A percentile compares a stretch with the other conserved stretches of the same genome.
These are phyloP conservation scores for Pseudoperonospora humuli DNA, from an alignment of 352 stramenopile genomes.

Conservation along the genomic window DNA sequence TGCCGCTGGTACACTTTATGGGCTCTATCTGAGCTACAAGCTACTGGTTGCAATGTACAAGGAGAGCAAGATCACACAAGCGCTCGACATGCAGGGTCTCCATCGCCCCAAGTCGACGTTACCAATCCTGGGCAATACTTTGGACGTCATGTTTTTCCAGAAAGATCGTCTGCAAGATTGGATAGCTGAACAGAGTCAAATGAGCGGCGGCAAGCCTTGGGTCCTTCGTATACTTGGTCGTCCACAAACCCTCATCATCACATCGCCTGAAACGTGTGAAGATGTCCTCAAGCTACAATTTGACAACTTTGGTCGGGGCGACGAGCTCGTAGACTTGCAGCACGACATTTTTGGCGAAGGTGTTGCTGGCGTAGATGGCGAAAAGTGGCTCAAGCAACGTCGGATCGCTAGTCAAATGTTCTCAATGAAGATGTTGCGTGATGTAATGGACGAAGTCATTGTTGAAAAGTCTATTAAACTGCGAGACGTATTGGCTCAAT, in stretches of 20 bases:
- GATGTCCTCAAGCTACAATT: slow-evolving; percentile 40
- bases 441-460: slow-evolving; percentile 27
- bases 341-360: slow-evolving; percentile 43
- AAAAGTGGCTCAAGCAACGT: slow-evolving; percentile 37
- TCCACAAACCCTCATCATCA: slow-evolving; percentile 30
- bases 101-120: slow-evolving; percentile 24
- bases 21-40: slow-evolving; percentile 23
- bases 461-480: slow-evolving; percentile 23
- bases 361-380: slow-evolving; percentile 38
- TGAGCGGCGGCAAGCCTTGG: slow-evolving; percentile 33
- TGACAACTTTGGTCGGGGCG: slow-evolving; percentile 32
- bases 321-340: slow-evolving; percentile 14
- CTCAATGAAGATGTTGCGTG: slow-evolving; percentile 23
- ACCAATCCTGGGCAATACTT: slow-evolving; percentile 27
- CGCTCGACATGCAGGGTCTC: slow-evolving; percentile 21
- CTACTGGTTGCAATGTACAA: slow-evolving; percentile 22
- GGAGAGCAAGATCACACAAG: slow-evolving; percentile 21
- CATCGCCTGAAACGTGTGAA: slow-evolving; percentile 19
- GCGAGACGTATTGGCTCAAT: slow-evolving; percentile 15
- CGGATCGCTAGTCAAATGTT: slow-evolving; percentile 74
- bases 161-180: slow-evolving; percentile 43
- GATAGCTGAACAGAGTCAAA: slow-evolving; percentile 39
- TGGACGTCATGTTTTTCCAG: slow-evolving; percentile 31
- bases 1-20: slow-evolving; percentile 8
- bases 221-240: slow-evolving; percentile 30